Evolutionary conservation across 495 filamentous ascomycete species (phyloP), one percentile per base, ranked within the genome.

Genomic region (Amphirosellinia nigrospora): DNA sequence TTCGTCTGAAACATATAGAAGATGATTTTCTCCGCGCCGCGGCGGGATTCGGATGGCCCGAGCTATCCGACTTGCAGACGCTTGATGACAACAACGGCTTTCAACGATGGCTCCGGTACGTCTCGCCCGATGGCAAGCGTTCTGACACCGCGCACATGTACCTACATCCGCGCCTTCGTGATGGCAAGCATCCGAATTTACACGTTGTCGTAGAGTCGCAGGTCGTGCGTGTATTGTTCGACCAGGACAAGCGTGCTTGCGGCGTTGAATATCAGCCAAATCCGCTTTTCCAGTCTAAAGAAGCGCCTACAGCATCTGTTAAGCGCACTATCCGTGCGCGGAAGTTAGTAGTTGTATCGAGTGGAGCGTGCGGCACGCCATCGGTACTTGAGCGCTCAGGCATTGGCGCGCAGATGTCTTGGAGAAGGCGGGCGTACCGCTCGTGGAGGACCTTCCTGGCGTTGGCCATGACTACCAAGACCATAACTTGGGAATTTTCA

Each of bases 301-400:
- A 68, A 23, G 41, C 64, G 59, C 19, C 71, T 23, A 64, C 64
- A 52, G 56, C 68, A 11, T 66, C 69, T 36, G 34, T 58, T 3
- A 78, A 77, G 52, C 72, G 70, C 34, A 72, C 53, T 1, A n/a
- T 91, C 23, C 78, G 72, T 50, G 89, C 85, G 1, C 78, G 74
- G 13, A 86, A 79, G 64, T 72, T 80, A 4, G 86, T 91, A 2
- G 83, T 92, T 50, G 71, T 90, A 0, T 87, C 89, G 1, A 85
- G 84, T n/a, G 90, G 90, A 10, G 73, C 85, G 11, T 79, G 86
- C 23, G 82, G 85, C 16, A 84, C 89, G 0, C 88, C 90, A 6
- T 74, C 79, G 1, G 75, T 92, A 2, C 80, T 91, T 11, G 89
- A 92, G 72, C 82, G 89, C 0, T 92, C 90, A 0, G 89, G 90